Evolutionary conservation across 306 rosid species (phyloP), one percentile per base, ranked within the genome.

Genomic region (Benincasa hispida): DNA sequence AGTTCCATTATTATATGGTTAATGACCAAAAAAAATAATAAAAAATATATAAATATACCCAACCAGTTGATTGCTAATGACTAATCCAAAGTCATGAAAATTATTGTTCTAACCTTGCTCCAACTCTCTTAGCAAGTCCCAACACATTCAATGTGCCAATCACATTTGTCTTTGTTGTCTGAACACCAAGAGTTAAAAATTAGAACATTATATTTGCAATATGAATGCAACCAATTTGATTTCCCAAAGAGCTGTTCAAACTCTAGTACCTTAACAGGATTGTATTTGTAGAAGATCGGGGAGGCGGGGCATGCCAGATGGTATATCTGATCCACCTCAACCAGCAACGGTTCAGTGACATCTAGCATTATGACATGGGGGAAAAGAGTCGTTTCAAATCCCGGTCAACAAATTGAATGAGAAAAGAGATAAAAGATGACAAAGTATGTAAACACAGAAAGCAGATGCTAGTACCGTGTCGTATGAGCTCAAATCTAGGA

Each of bases 241-340:
- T 37, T 24, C 53, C 17, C n/a, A 69, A 22, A 13, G 21, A 15
- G 5, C 45, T 39, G 7, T 45, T 45, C 12, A 27, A 47, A 48
- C 11, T 45, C 58, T 15, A 70, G 17, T 78, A 93, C 98, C 97
- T 94, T 94, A 10, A 94, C 99, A 25, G 97, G 97, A 82, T 94
- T 94, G 84, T 94, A 85, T 79, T 94, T 94, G 88, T 94, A 94
- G 88, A 91, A 94, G 84, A 92, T 92, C 10, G 99, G 99, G 21
- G 96, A 94, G 65, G 99, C 99, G 0, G 99, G 99, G 78, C 99
- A 94, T 11, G 99, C 99, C 61, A 94, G 92, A 79, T 91, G 99
- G 82, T 90, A 94, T 78, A 94, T 94, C 87, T 89, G 95, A 85
- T 94, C 99, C 62, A 94, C 97, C 89, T 94, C 97, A 68, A 94